A percentile compares a stretch with the other conserved stretches of the same genome.
Conservation (phyloP, 768 basidiomycete species). For the Pisolithus sp. region DNA sequence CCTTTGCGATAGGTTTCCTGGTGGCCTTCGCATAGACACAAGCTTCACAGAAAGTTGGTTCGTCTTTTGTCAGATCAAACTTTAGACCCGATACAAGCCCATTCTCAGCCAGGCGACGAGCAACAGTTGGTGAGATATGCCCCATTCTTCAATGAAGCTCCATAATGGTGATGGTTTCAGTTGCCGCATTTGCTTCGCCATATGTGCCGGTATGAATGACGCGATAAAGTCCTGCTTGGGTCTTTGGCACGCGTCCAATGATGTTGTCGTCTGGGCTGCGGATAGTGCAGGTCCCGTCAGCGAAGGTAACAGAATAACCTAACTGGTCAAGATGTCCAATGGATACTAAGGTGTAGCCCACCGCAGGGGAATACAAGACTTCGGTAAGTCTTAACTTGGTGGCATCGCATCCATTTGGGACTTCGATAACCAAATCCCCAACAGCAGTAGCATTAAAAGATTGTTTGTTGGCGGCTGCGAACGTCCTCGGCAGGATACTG, state of each 20-base stretch:
- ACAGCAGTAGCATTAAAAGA: no score
- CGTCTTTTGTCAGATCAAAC: slow-evolving; percentile 10
- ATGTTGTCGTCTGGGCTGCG: not conserved
- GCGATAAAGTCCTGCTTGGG: not conserved
- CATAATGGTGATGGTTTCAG: not conserved
- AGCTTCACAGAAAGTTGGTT: slow-evolving; percentile 19
- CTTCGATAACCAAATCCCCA: no score
- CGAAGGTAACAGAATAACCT: not conserved
- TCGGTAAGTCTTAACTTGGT: no score
- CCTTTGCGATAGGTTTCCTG: slow-evolving; percentile 20
- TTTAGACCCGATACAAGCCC: slow-evolving; percentile 27
- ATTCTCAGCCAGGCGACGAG: slow-evolving; percentile 17
- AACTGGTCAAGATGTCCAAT: no score
- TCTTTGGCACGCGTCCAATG: not conserved
- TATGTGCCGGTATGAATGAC: not conserved
- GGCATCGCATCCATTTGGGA: no score
- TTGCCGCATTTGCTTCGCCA: not conserved
- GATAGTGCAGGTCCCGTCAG: not conserved
- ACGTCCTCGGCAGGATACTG: no score
- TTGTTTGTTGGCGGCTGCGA: no score
- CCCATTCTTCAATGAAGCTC: not conserved
- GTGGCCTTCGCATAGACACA: slow-evolving; percentile 24
- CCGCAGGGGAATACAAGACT: not conserved
- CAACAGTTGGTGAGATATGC: slow-evolving; percentile 5
- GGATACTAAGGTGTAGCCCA: no score